Evolutionary conservation across 495 filamentous ascomycete genomes (phyloP), one percentile per base, ranked within the genome.

Genomic region (Penicillium paxilli): DNA sequence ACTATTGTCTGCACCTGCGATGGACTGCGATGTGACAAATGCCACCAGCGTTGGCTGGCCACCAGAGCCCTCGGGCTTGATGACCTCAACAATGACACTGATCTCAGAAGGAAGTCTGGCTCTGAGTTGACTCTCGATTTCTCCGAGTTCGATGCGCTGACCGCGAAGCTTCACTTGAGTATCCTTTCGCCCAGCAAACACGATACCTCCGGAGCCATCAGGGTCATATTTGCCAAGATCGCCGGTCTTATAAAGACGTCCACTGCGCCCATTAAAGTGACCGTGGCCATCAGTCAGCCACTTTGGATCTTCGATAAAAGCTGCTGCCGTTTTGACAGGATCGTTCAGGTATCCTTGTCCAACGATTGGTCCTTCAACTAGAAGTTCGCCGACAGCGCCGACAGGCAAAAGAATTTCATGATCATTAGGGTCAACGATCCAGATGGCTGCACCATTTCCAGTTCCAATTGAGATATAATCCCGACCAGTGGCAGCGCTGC

Each of bases 81-180:
- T 72, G 1, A 76, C 73, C 20, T 76, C 73, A 3, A 65, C 71
- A 48, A 72, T 69, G 6, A 76, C 58, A 16, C 53, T 69, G 6
- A 57, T 55, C 5, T 68, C 70, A 0, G 68, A 50, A 12, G 68
- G 68, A 16, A 76, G 58, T 14, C 55, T 57, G 2, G 57, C 60
- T 38, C 59, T 60, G 10, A 75, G 62, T 21, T 75, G 73, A 56
- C 66, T 70, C 52, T 77, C 73, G 26, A 77, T 74, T 49, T 87
- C 84, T 0, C 75, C 79, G 4, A 87, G 70, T 59, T 88, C 84
- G 32, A 88, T 76, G 30, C 84, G 75, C 55, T 87, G 82, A 9
- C 84, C 84, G 12, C 78, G 78, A 4, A 87, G 55, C 61, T 87
- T 88, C 16, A 85, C 81, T 56, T 87, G 83, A 8, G 81, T 80